Base-by-base conservation (phyloP, 1,139 yeast genomes). In the Yamadazyma aaseri region DNA sequence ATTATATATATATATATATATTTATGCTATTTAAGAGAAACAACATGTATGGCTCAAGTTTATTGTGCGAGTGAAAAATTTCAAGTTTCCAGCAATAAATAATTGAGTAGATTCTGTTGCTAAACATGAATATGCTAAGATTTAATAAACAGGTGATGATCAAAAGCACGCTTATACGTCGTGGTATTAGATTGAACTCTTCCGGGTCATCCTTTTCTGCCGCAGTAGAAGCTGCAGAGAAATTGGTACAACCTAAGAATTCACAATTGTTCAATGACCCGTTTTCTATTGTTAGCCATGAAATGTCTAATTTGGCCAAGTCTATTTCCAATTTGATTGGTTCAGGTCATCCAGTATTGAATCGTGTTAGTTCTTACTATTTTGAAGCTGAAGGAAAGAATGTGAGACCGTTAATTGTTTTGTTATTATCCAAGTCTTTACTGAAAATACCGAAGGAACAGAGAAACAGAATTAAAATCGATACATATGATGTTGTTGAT, bases 371-470 rank as follows among this genome's bases (percentile, higher is more conserved):
- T 17, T 79, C 90, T 31, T 92, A 94, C 62, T 92, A 92, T 61
- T 90, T 94, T 50, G 96, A 90, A 58, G 86, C 94, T 14, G 96
- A 90, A 55, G 98, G 98, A 7, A 92, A 92, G 60, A 95, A 89
- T 53, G 87, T 94, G 18, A 74, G 99, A 39, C 99, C 99, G 2
- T 64, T 92, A 49, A 76, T 92, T 43, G 97, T 92, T 13, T 66
- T 92, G 38, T 64, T 92, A 33, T 66, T 92, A 38, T 80, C 95
- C 27, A 84, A 89, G 53, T 94, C 96, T 2, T 66, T 92, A 39
- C 75, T 85, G 44, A 77, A 76, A 35, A 86, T 89, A 28, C 96
- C 97, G 2, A 44, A 67, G n/a, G 71, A 67, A 22, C 69, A 86
- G 53, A 71, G 96, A 49, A 73, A 76, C 44, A 65, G 94, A 40